Conservation (phyloP, 768 basidiomycete genomes). For the Termitomyces sp. region DNA sequence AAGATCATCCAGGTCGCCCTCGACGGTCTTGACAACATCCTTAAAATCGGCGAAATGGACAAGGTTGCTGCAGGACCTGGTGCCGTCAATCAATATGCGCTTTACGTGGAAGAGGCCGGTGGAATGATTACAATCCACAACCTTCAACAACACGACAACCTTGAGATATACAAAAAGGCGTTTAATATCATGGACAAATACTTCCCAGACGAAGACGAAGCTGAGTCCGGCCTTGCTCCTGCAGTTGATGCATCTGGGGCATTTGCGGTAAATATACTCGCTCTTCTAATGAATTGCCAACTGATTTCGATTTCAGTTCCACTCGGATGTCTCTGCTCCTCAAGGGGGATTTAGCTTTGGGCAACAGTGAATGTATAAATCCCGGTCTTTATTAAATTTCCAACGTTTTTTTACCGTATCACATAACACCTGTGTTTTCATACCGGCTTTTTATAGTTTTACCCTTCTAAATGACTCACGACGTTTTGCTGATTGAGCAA, state of each 20-base stretch:
- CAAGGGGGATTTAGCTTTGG: constrained; percentile 97
- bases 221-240: constrained; percentile 80
- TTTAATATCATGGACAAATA: constrained; percentile 99
- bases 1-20: constrained; percentile 99
- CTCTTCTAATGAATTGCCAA: constrained; percentile 7
- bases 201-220: constrained; percentile 96
- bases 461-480: constrained; percentile 7
- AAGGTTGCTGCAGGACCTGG: constrained; percentile 78
- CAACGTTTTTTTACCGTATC: not conserved
- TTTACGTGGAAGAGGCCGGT: constrained; percentile 95
- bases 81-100: constrained; percentile 87
- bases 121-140: constrained; percentile 99
- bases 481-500: not conserved
- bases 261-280: constrained; percentile 54
- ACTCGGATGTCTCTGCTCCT: constrained; percentile 80
- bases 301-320: constrained; percentile 50
- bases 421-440: not conserved
- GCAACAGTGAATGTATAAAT: constrained; percentile 35
- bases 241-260: constrained; percentile 68
- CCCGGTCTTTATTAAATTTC: not conserved
- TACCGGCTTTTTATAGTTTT: constrained; percentile 11
- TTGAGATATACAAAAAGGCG: constrained; percentile 99
- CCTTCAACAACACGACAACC: constrained; percentile 97
- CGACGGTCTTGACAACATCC: constrained; percentile 96
- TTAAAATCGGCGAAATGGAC: constrained; percentile 96